Percentiles rank a stretch among this genome's conserved stretches.
phyloP scores from a whole-genome alignment of 768 basidiomycete species.

The Daedaleopsis nitida region DNA sequence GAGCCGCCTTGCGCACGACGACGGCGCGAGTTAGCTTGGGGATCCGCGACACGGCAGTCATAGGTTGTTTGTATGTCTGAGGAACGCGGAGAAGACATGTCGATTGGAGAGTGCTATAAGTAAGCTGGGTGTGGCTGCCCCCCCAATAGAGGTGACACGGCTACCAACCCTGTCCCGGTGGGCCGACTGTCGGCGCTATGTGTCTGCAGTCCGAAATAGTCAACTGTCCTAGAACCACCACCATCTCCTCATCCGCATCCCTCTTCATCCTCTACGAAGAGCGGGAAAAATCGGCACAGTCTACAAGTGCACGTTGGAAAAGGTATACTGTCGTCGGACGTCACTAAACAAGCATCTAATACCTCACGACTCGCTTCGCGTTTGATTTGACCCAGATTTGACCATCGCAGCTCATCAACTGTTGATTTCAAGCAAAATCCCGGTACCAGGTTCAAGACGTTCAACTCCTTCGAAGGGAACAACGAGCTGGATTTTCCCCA shows the following conservation, averaged over 20 bases:
- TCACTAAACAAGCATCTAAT: no score
- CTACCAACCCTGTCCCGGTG: background rate
- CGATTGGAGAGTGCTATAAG: background rate
- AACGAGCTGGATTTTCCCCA: background rate
- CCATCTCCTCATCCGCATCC: background rate
- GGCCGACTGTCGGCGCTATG: background rate
- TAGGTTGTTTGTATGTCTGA: background rate
- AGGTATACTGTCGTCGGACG: no score
- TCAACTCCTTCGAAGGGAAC: no score
- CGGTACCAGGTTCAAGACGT: no score
- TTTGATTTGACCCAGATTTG: no score
- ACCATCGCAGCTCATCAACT: no score
- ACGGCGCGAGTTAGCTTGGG: conserved; percentile 52
- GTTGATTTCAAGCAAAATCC: no score
- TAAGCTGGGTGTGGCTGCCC: background rate
- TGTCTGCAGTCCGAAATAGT: conserved; percentile 7
- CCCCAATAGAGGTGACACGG: background rate
- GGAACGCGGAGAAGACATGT: background rate
- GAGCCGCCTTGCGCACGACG: conserved; percentile 46
- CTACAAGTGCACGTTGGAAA: no score
- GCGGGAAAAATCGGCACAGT: background rate
- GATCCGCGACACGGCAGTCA: conserved; percentile 21
- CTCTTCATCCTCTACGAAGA: background rate
- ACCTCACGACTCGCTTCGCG: no score
- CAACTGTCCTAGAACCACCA: conserved; percentile 11